Evolutionary conservation across 2,329 filamentous ascomycete genomes (phyloP), one percentile per base, ranked within the genome.

Genomic region (Botrytis cinerea): DNA sequence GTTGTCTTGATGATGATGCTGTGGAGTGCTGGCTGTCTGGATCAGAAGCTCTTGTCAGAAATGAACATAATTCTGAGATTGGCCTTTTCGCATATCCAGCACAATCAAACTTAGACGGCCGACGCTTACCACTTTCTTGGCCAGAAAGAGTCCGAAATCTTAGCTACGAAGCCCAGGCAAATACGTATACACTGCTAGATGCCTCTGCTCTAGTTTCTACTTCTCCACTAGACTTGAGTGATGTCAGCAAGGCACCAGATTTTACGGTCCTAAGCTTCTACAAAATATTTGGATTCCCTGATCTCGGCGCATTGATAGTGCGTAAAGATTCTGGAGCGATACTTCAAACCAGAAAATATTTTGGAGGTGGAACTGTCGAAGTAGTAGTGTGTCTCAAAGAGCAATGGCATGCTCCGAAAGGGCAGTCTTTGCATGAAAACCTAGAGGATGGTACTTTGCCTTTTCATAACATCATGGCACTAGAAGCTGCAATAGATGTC

Each of bases 281-380:
- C 84, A 99, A 98, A 82, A 95, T 98, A n/a, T 98, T 98, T 81
- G 95, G 96, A 1, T 98, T 98, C 76, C 95, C 95, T 0, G 93
- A 98, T 80, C 85, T 98, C 2, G 95, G 95, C 2, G 94, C 91
- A 1, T 83, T 99, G 73, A 90, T 98, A 45, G 90, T 98, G 20
- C 90, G 92, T 60, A 94, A 93, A 77, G 86, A 88, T 46, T 88
- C 92, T 20, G 89, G 88, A 10, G 81, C 86, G 57, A 80, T 91
- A 4, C 90, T 97, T 64, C 84, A 87, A 46, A 84, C 85, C 60
- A 89, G 94, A 74, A 90, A 85, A 75, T 99, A 97, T 79, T 99
- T 99, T 82, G 95, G 95, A 9, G 96, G 95, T 10, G 96, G 96
- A 5, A 98, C 95, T 0, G 95, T 98, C 0, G 94, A 97, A 78